Evolutionary conservation across 257 asterid species (phyloP), one percentile per base, ranked within the genome.

Genomic region (Nicotiana obtusifolia): DNA sequence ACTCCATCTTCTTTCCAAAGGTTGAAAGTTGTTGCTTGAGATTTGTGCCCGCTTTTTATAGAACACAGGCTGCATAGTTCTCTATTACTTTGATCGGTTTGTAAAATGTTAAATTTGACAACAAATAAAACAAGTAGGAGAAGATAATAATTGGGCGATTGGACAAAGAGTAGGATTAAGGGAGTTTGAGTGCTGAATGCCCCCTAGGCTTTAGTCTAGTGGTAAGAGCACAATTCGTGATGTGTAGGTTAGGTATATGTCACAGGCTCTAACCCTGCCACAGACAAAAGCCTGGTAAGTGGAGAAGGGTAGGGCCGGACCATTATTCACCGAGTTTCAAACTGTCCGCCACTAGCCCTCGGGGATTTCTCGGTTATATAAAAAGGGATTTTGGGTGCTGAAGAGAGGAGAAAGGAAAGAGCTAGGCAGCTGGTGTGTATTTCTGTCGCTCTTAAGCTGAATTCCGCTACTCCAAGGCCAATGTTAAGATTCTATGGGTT

Each of bases 381-480:
- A 41, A 41, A 41, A 41, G 49, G 66, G 16, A 61, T 61, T 60
- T 61, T 61, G 31, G 66, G 16, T 61, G 66, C 66, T 9, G 33
- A 61, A 24, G 31, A 61, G 26, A 22, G 33, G 17, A 24, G 26
- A 14, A 30, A 61, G 66, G 66, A 61, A 33, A 24, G 3, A 22
- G 31, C 31, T 14, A 61, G 66, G 66, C 33, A 22, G 33, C 17
- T 24, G 26, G 19, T 37, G 19, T 37, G 3, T 37, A 68, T 17
- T 68, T 68, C 31, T 68, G 77, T 37, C n/a, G 31, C 19, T 68
- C 77, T 68, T 68, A 37, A n/a, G 19, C 77, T 68, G 77, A 68
- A 68, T 37, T 68, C 5, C 20, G 31, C 31, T 68, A 68, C 56
- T 68, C 56, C 77, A 68, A 68, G 56, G 77, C 56, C 31, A 37